Conservation (phyloP, 495 filamentous ascomycete species). For the Aspergillus cavernicola region DNA sequence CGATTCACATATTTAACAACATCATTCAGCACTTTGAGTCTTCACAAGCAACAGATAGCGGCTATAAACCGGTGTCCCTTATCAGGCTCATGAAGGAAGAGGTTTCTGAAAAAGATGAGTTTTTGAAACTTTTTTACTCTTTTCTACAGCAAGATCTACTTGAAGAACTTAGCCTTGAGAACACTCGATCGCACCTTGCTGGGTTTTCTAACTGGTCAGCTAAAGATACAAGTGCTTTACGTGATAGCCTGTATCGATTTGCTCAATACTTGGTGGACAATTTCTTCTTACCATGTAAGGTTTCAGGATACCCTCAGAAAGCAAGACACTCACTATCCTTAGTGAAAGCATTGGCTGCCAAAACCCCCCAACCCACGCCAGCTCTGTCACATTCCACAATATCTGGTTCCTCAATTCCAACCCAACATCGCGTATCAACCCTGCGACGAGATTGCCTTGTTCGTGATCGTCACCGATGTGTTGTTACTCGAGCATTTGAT, state of each 20-base stretch:
- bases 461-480: conserved; percentile 13
- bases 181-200: background rate
- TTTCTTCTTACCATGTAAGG: background rate
- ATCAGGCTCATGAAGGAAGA: background rate
- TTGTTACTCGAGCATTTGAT: conserved; percentile 8
- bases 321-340: background rate
- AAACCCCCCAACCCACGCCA: conserved; percentile 11
- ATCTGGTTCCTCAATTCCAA: background rate
- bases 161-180: background rate
- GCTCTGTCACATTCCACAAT: background rate
- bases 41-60: background rate
- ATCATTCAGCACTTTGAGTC: too few species aligned
- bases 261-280: conserved; percentile 5
- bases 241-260: background rate
- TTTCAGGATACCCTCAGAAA: background rate
- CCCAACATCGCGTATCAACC: conserved; percentile 6
- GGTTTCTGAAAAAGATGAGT: conserved; percentile 4
- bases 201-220: background rate
- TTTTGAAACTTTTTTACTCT: conserved; percentile 7
- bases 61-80: conserved; percentile 11
- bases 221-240: background rate
- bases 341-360: conserved; percentile 2
- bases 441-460: background rate
- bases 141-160: background rate
- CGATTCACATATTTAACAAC: too few species aligned